phyloP scores from a whole-genome alignment of 352 stramenopile species.

The Phytophthora chlamydospora region DNA sequence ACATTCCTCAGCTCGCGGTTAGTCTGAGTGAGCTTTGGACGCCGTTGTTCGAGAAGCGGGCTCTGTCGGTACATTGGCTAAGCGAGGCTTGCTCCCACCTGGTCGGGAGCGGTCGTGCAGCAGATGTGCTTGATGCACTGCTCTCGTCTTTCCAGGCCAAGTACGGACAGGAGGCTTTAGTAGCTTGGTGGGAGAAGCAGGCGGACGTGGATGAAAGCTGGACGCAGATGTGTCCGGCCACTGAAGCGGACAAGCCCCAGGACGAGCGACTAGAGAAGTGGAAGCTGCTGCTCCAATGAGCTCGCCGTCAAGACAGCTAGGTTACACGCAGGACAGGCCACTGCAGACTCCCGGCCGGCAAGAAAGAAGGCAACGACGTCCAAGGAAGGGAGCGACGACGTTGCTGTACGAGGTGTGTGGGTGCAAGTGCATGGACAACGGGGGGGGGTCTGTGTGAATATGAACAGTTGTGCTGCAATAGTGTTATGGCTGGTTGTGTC shows the following conservation, averaged over 20 bases:
- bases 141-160: slow-evolving; percentile 39
- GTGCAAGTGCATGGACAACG: slow-evolving; percentile 16
- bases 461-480: slow-evolving; percentile 27
- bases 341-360: neutral
- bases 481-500: slow-evolving; percentile 29
- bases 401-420: slow-evolving; percentile 1
- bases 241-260: slow-evolving; percentile 16
- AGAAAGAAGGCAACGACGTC: too few relatives aligned
- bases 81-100: slow-evolving; percentile 49
- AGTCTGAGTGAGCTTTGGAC: slow-evolving; percentile 70
- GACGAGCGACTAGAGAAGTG: slow-evolving; percentile 42
- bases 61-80: slow-evolving; percentile 60
- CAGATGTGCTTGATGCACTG: slow-evolving; percentile 59
- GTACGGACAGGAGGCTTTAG: slow-evolving; percentile 41
- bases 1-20: slow-evolving; percentile 66
- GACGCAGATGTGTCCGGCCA: slow-evolving; percentile 29
- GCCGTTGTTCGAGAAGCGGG: slow-evolving; percentile 60
- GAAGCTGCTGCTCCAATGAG: slow-evolving; percentile 36
- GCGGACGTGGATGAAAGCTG: slow-evolving; percentile 35
- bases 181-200: slow-evolving; percentile 65
- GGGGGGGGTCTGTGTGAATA: slow-evolving; percentile 30
- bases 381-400: too few relatives aligned
- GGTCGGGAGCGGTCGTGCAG: slow-evolving; percentile 46
- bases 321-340: slow-evolving; percentile 7
- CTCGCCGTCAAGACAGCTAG: neutral